Evolutionary conservation across 2,329 filamentous ascomycete species (phyloP).

Genomic region (Colletotrichum incanum): DNA sequence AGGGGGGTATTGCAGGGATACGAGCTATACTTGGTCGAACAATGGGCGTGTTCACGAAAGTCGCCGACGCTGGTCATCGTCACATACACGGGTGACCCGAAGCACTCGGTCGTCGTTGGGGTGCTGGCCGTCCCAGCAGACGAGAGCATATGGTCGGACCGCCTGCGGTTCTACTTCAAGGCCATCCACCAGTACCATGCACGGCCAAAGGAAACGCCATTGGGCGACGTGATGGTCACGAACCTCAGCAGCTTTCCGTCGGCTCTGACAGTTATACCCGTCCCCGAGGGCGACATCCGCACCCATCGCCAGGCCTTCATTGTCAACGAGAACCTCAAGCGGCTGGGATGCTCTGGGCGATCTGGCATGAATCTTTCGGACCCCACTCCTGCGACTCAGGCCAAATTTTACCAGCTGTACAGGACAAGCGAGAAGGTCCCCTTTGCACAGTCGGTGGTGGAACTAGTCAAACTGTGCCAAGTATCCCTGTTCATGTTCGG

Average conservation of each 20-base stretch:
- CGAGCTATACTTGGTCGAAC: slow-evolving; percentile 94
- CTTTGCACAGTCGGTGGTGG: slow-evolving; percentile 83
- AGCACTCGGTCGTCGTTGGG: slow-evolving; percentile 83
- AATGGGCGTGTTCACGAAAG: slow-evolving; percentile 94
- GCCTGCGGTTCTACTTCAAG: slow-evolving; percentile 87
- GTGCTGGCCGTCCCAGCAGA: slow-evolving; percentile 88
- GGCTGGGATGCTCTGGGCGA: slow-evolving; percentile 91
- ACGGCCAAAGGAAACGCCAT: slow-evolving; percentile 82
- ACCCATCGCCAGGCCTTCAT: slow-evolving; percentile 88
- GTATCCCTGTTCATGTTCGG: slow-evolving; percentile 90
- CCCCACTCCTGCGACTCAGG: slow-evolving; percentile 85
- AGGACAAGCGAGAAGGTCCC: slow-evolving; percentile 87
- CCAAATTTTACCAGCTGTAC: slow-evolving; percentile 94
- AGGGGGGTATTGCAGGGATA: slow-evolving; percentile 83
- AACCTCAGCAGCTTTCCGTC: slow-evolving; percentile 95
- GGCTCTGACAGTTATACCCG: slow-evolving; percentile 89
- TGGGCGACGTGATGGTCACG: slow-evolving; percentile 93
- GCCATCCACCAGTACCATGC: slow-evolving; percentile 90
- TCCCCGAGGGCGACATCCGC: slow-evolving; percentile 88
- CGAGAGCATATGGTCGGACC: slow-evolving; percentile 83
- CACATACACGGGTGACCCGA: slow-evolving; percentile 90
- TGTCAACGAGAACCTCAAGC: slow-evolving; percentile 94
- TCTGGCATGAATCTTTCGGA: slow-evolving; percentile 86
- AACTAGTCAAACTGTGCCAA: slow-evolving; percentile 93
- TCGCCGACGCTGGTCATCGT: slow-evolving; percentile 94